Percentiles rank a stretch among this genome's conserved stretches.
phyloP scores from a whole-genome alignment of 73 alveolate genomes.

The Paramecium bursaria region DNA sequence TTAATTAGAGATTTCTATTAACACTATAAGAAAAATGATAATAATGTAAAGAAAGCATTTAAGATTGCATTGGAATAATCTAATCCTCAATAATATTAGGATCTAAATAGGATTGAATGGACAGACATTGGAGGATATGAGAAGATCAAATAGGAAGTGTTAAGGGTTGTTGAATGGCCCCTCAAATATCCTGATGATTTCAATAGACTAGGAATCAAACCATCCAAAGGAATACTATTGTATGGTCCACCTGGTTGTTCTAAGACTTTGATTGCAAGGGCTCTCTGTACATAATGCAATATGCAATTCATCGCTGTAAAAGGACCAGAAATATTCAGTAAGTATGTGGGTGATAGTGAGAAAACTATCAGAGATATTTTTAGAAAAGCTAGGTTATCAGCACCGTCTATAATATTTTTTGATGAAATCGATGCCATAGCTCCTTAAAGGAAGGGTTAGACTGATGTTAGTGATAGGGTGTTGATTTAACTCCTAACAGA shows the following conservation, averaged over 20 bases:
- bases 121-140: conserved; percentile 98
- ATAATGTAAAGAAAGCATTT: conserved; percentile 65
- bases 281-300: conserved; percentile 99
- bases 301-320: conserved; percentile 98
- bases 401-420: conserved; percentile 98
- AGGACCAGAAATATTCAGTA: conserved; percentile 99
- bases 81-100: too few species aligned
- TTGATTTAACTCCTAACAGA: conserved; percentile 80
- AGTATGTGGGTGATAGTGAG: conserved; percentile 99
- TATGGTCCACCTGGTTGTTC: conserved; percentile 99
- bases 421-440: conserved; percentile 89
- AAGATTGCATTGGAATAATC: conserved; percentile 81
- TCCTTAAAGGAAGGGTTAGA: conserved; percentile 63
- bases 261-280: conserved; percentile 99
- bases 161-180: conserved; percentile 99
- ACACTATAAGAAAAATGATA: conserved; percentile 15
- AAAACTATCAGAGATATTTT: conserved; percentile 98
- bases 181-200: conserved; percentile 97
- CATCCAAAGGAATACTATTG: conserved; percentile 98
- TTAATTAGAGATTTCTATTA: conserved; percentile 61
- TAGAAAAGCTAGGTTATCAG: conserved; percentile 94
- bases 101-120: conserved; percentile 98
- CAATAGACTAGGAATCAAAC: conserved; percentile 91
- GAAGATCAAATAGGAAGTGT: conserved; percentile 88
- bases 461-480: conserved; percentile 72